Percentiles rank a stretch among this genome's conserved stretches.
phyloP scores from a whole-genome alignment of 192 early-diverging fungal species.

The Chytriomyces sp. region DNA sequence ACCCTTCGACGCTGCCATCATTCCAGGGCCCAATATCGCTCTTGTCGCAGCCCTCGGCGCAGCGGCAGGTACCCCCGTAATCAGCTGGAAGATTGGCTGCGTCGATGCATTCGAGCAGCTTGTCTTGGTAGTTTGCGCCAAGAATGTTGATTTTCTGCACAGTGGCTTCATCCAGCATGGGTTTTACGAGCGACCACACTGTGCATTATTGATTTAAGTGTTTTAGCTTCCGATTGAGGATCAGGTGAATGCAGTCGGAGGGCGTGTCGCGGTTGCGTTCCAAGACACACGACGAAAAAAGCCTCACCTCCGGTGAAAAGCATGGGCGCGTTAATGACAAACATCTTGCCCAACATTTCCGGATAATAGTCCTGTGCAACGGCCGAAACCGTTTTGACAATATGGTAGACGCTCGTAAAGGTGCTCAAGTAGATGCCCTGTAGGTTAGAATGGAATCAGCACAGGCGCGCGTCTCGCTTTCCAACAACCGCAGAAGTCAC shows the following conservation, averaged over 20 bases:
- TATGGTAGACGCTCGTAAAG: conserved; percentile 68
- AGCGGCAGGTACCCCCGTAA: conserved; percentile 48
- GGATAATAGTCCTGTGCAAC: conserved; percentile 95
- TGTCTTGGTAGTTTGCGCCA: conserved; percentile 42
- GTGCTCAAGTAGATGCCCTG: conserved; percentile 72
- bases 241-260: too few relatives aligned
- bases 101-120: conserved; percentile 52
- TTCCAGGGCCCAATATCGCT: conserved; percentile 60
- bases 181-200: conserved; percentile 52
- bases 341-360: conserved; percentile 89
- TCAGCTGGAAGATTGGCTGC: conserved; percentile 42
- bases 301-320: conserved; percentile 65
- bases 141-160: conserved; percentile 57
- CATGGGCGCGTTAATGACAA: conserved; percentile 89
- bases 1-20: conserved; percentile 53
- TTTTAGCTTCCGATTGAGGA: background rate
- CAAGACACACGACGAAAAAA: background rate
- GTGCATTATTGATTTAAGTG: background rate
- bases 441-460: background rate
- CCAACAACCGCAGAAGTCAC: background rate
- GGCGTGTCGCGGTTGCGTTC: too few relatives aligned
- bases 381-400: conserved; percentile 74
- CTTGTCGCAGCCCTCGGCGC: conserved; percentile 46
- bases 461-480: background rate
- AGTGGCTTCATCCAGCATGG: conserved; percentile 55